Evolutionary conservation across 2,329 filamentous ascomycete genomes (phyloP).

Genomic region (Diaporthe citriasiana): DNA sequence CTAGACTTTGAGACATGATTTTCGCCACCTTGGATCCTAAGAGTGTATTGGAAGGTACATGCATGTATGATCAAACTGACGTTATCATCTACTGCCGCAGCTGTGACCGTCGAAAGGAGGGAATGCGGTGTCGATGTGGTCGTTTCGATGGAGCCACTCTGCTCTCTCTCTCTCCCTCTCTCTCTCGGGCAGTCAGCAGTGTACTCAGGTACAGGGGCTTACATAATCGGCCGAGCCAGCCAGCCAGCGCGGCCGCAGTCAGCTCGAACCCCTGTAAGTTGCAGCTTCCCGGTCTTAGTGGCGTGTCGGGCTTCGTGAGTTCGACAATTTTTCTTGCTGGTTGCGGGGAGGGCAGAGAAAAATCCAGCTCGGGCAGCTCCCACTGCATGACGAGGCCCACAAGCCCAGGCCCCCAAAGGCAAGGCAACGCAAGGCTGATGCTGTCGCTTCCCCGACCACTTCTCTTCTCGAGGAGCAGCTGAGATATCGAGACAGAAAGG

Average conservation of each 20-base stretch:
- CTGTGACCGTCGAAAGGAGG: not conserved
- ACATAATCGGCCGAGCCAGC: not conserved
- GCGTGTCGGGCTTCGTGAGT: slow-evolving; percentile 34
- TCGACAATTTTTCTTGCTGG: slow-evolving; percentile 36
- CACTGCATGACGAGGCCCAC: slow-evolving; percentile 31
- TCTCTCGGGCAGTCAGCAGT: too few relatives aligned
- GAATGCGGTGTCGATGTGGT: not conserved
- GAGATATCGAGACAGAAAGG: not conserved
- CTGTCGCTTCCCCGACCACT: not conserved
- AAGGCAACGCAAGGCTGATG: slow-evolving; percentile 31
- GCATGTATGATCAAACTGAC: not conserved
- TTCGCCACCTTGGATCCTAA: not conserved
- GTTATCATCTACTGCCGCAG: not conserved
- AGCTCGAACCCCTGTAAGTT: slow-evolving; percentile 20
- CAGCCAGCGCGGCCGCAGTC: slow-evolving; percentile 1
- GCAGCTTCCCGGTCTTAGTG: slow-evolving; percentile 34
- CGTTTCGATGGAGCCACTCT: not conserved
- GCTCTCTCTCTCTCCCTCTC: too few relatives aligned
- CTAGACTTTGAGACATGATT: not conserved
- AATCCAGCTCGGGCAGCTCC: slow-evolving; percentile 35
- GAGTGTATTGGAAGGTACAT: not conserved
- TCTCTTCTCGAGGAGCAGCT: slow-evolving; percentile 22
- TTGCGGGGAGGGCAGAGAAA: slow-evolving; percentile 38
- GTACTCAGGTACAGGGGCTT: not conserved
- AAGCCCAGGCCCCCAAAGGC: slow-evolving; percentile 13